phyloP scores from a whole-genome alignment of 2,329 filamentous ascomycete genomes.

The Ilyonectria robusta region DNA sequence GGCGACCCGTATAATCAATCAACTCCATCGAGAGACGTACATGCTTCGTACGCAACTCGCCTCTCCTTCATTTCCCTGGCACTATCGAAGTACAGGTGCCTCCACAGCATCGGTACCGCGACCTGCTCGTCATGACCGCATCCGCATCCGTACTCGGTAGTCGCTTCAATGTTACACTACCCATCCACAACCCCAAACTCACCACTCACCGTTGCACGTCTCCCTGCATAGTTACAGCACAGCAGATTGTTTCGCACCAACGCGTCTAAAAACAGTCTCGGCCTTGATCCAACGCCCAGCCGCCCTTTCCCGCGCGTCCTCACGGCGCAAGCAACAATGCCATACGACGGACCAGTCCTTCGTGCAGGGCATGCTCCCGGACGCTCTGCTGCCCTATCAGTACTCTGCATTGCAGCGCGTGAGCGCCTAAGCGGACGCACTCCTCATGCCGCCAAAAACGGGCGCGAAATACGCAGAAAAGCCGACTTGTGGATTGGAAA shows the following conservation, averaged over 20 bases:
- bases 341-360: slow-evolving; percentile 18
- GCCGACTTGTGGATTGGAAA: not conserved
- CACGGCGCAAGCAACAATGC: slow-evolving; percentile 27
- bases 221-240: slow-evolving; percentile 1
- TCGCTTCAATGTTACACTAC: not conserved
- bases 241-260: slow-evolving; percentile 11
- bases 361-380: slow-evolving; percentile 2
- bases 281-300: slow-evolving; percentile 18
- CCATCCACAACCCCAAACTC: slow-evolving; percentile 1
- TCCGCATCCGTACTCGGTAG: not conserved
- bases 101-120: not conserved
- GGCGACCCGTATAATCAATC: not conserved
- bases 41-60: not conserved
- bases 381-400: slow-evolving; percentile 9
- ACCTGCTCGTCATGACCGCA: not conserved
- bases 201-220: not conserved
- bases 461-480: slow-evolving; percentile 15
- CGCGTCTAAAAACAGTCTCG: slow-evolving; percentile 38
- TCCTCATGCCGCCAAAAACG: slow-evolving; percentile 2
- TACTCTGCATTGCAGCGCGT: slow-evolving; percentile 11
- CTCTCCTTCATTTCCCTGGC: not conserved
- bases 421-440: slow-evolving; percentile 13
- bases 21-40: not conserved
- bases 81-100: not conserved
- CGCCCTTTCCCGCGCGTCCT: slow-evolving; percentile 39